These are phyloP conservation scores for Geosiphon pyriformis DNA, from an alignment of 192 early-diverging fungal genomes.

Conservation along the genomic window DNA sequence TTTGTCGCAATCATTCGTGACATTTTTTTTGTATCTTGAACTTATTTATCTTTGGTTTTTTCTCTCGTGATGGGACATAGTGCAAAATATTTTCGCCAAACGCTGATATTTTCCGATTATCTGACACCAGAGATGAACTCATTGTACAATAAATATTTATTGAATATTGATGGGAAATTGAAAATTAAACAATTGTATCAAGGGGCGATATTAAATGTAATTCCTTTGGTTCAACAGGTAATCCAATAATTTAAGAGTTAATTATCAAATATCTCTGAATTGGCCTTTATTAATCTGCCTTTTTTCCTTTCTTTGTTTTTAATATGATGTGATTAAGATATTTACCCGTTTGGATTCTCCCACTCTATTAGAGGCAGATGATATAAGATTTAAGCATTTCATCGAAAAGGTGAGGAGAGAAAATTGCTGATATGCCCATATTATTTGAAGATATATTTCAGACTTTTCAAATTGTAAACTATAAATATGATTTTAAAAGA, in stretches of 20 bases:
- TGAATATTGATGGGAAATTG: constrained; percentile 66
- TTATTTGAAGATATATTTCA: not conserved
- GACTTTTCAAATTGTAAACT: not conserved
- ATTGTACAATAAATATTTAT: constrained; percentile 64
- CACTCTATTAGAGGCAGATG: constrained; percentile 58
- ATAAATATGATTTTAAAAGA: constrained; percentile 25
- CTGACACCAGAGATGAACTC: constrained; percentile 89
- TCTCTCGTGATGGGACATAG: too few relatives aligned
- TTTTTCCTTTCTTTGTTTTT: too few relatives aligned
- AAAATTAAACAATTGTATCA: constrained; percentile 56
- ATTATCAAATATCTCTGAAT: not conserved
- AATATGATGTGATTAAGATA: constrained; percentile 28
- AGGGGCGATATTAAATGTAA: constrained; percentile 75
- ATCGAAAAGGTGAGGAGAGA: constrained; percentile 47
- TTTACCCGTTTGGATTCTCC: constrained; percentile 69
- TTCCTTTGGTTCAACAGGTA: constrained; percentile 72
- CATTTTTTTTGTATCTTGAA: not conserved
- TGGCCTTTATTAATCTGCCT: too few relatives aligned
- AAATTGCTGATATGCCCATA: too few relatives aligned
- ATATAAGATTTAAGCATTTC: constrained; percentile 84
- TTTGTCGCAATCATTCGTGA: not conserved
- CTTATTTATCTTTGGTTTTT: too few relatives aligned
- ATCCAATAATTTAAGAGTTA: not conserved
- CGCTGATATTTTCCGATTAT: constrained; percentile 74
- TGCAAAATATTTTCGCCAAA: constrained; percentile 84